Evolutionary conservation across 139 green algal species (phyloP).

Genomic region (Trebouxia sp.): DNA sequence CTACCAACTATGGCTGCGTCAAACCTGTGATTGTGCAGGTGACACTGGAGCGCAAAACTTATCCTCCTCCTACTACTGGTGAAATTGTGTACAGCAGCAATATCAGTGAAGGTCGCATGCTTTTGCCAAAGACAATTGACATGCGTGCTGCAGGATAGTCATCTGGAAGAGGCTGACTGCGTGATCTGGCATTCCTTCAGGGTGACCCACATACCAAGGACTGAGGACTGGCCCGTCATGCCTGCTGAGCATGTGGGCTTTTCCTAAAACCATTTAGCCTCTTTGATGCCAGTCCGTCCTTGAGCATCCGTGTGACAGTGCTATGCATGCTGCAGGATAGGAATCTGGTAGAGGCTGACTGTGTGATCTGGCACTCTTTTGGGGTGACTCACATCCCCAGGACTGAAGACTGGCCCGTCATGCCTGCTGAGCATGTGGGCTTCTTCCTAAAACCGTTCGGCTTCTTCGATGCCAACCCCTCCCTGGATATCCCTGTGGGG

Average conservation of each 20-base stretch:
- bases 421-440: constrained; percentile 75
- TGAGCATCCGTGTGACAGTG: neutral
- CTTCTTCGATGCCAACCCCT: constrained; percentile 72
- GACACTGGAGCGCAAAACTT: no score
- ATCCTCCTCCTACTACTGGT: neutral
- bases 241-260: constrained; percentile 74
- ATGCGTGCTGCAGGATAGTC: constrained; percentile 49
- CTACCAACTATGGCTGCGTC: no score
- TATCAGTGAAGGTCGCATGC: no score
- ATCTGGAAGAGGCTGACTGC: constrained; percentile 60
- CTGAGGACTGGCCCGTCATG: constrained; percentile 89
- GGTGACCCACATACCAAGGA: constrained; percentile 77
- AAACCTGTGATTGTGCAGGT: no score
- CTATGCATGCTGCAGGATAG: constrained; percentile 51
- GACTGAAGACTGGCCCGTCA: constrained; percentile 84
- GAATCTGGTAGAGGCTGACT: constrained; percentile 57
- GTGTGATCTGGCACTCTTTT: constrained; percentile 88
- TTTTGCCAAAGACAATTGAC: neutral
- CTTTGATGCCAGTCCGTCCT: neutral
- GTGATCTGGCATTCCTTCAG: constrained; percentile 90
- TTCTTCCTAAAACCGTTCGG: constrained; percentile 73
- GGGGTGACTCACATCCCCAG: constrained; percentile 84
- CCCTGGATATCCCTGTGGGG: constrained; percentile 68
- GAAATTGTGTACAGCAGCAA: no score
- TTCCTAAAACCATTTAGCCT: constrained; percentile 58